Percentiles rank a stretch among this genome's conserved stretches.
Conservation (phyloP, 495 filamentous ascomycete species). For the Aspergillus carlsbadensis region DNA sequence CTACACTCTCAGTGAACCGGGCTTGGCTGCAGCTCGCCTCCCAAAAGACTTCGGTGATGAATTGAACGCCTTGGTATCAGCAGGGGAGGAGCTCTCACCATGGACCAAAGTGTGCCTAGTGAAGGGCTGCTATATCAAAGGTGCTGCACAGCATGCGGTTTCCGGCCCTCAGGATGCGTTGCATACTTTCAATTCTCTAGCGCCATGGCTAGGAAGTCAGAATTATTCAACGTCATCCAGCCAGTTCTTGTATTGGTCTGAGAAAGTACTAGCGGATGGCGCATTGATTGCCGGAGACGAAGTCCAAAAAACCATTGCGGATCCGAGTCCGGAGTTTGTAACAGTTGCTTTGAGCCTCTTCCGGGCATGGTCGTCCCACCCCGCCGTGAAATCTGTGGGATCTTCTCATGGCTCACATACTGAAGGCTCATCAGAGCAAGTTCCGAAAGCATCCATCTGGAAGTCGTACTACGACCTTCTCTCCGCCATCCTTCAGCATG, state of each 20-base stretch:
- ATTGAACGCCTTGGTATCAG: conserved; percentile 45
- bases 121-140: conserved; percentile 74
- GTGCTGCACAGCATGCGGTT: conserved; percentile 63
- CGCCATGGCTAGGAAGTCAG: conserved; percentile 55
- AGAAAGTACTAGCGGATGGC: conserved; percentile 69
- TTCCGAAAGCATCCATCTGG: conserved; percentile 55
- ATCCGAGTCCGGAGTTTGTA: conserved; percentile 27
- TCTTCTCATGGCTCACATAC: conserved; percentile 44
- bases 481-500: conserved; percentile 53
- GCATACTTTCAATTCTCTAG: conserved; percentile 59
- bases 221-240: conserved; percentile 25
- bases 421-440: conserved; percentile 20
- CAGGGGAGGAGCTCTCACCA: conserved; percentile 49
- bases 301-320: conserved; percentile 37
- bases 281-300: conserved; percentile 64
- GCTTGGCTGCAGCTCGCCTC: conserved; percentile 57
- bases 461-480: conserved; percentile 75
- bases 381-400: conserved; percentile 36
- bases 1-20: conserved; percentile 68
- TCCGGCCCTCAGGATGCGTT: conserved; percentile 55
- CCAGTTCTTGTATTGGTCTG: conserved; percentile 73
- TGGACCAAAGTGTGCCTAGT: conserved; percentile 81
- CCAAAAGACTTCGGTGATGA: conserved; percentile 59
- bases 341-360: conserved; percentile 39
- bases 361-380: conserved; percentile 42